phyloP scores from a whole-genome alignment of 257 asterid genomes.

The Gentiana straminea region DNA sequence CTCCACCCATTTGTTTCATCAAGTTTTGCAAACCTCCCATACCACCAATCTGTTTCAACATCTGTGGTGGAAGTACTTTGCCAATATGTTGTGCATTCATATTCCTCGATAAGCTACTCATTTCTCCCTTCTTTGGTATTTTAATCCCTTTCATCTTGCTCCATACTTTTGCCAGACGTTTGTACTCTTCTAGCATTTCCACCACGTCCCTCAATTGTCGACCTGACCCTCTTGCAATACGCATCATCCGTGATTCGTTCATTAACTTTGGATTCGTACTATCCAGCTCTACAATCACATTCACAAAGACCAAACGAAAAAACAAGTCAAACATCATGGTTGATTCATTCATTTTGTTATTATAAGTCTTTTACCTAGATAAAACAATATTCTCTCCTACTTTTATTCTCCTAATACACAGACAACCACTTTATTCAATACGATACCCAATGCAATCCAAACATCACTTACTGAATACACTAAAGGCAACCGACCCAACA shows the following conservation, averaged over 20 bases:
- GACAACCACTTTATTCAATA: no score
- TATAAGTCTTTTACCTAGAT: no score
- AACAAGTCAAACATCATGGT: no score
- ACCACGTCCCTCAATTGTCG: conserved; percentile 65
- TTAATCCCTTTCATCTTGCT: conserved; percentile 98
- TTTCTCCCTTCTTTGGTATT: conserved; percentile 94
- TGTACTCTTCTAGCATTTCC: conserved; percentile 96
- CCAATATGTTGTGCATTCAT: conserved; percentile 95
- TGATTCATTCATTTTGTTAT: no score
- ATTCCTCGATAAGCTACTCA: conserved; percentile 72
- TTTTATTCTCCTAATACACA: no score
- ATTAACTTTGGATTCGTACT: conserved; percentile 78
- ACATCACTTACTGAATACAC: background rate
- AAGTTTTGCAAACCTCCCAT: conserved; percentile 87
- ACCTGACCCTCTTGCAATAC: conserved; percentile 89
- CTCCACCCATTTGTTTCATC: conserved; percentile 90
- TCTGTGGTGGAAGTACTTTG: conserved; percentile 87
- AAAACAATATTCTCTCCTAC: no score
- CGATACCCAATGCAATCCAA: no score
- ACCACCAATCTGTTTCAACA: conserved; percentile 92
- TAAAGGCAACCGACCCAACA: background rate
- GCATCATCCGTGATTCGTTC: conserved; percentile 70
- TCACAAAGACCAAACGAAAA: no score
- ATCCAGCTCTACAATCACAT: conserved; percentile 60
- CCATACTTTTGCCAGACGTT: conserved; percentile 80